A percentile compares a stretch with the other conserved stretches of the same genome.
Conservation (phyloP, 2,329 filamentous ascomycete genomes). For the Xylariaceae sp. region DNA sequence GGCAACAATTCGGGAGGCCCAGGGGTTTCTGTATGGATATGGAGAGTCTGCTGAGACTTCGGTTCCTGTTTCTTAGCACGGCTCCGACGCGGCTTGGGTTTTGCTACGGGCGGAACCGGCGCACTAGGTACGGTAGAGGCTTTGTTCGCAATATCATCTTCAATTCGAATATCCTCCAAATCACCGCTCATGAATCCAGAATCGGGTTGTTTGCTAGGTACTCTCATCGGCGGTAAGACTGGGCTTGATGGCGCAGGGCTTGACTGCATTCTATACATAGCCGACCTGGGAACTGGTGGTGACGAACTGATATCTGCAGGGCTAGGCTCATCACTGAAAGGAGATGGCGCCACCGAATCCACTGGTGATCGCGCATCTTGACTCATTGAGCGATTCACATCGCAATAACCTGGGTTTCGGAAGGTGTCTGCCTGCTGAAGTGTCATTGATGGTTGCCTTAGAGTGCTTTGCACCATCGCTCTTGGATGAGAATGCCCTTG, state of each 20-base stretch:
- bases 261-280: slow-evolving; percentile 46
- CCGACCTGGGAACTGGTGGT: slow-evolving; percentile 68
- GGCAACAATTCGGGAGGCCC: slow-evolving; percentile 41
- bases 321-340: slow-evolving; percentile 56
- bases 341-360: slow-evolving; percentile 48
- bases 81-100: slow-evolving; percentile 33
- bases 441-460: slow-evolving; percentile 58
- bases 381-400: slow-evolving; percentile 37
- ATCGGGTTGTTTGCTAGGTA: slow-evolving; percentile 59
- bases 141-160: slow-evolving; percentile 55
- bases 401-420: slow-evolving; percentile 27
- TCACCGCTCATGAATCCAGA: slow-evolving; percentile 84
- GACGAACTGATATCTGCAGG: slow-evolving; percentile 84
- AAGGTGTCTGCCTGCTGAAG: slow-evolving; percentile 43
- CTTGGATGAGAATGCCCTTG: slow-evolving; percentile 28
- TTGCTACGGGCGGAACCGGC: slow-evolving; percentile 23
- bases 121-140: slow-evolving; percentile 35
- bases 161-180: slow-evolving; percentile 52
- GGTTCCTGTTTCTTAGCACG: slow-evolving; percentile 30
- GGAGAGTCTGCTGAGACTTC: slow-evolving; percentile 28
- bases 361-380: slow-evolving; percentile 51
- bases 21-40: slow-evolving; percentile 40
- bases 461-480: slow-evolving; percentile 40
- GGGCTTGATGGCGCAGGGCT: slow-evolving; percentile 76
- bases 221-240: slow-evolving; percentile 58